Evolutionary conservation across 2,329 filamentous ascomycete species (phyloP), one percentile per base, ranked within the genome.

Genomic region (Talaromyces pinophilus): DNA sequence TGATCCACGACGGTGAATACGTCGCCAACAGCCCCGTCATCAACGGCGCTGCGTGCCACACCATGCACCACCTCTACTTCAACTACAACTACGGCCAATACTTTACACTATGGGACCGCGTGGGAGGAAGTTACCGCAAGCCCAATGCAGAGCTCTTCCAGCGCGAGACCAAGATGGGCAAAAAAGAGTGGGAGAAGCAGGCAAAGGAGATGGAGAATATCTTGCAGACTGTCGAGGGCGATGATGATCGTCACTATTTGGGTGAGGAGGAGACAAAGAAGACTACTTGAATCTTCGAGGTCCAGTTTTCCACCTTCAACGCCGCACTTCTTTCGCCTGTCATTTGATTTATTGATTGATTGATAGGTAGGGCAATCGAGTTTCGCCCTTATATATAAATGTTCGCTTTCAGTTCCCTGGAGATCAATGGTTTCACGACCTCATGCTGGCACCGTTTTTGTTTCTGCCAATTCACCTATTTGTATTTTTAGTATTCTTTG

Each of bases 1-100:
- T 97, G 81, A 97, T 98, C 74, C 88, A 98, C 79, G 94, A 98
- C 74, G 94, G 94, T 74, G 94, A 98, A 81, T 97, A 96, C 77
- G 87, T 96, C 17, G 90, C 92, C 74, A 91, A 97, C 81, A 92
- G 90, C 74, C 90, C 92, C n/a, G 79, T 97, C 71, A 88, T 97
- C 80, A 98, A 98, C 77, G 94, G 94, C 62, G 93, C 94, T 13
- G 94, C 94, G 33, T 97, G 94, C 84, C 94, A 97, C 79, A 92
- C 90, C 25, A 87, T 93, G 85, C 94, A 98, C 80, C 94, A 97
- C 77, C 79, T 93, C 46, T 91, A 92, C 79, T 92, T 92, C 83
- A 91, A 91, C 81, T 92, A 91, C 84, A 97, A 97, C 82, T 97
- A 96, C 74, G 93, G 93, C 67, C 93, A 97, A 78, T 97, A 93